A percentile compares a stretch with the other conserved stretches of the same genome.
Evolutionary conservation across 1,284 basidiomycete species (phyloP).

Genomic region (Tetrapyrgos nigripes): DNA sequence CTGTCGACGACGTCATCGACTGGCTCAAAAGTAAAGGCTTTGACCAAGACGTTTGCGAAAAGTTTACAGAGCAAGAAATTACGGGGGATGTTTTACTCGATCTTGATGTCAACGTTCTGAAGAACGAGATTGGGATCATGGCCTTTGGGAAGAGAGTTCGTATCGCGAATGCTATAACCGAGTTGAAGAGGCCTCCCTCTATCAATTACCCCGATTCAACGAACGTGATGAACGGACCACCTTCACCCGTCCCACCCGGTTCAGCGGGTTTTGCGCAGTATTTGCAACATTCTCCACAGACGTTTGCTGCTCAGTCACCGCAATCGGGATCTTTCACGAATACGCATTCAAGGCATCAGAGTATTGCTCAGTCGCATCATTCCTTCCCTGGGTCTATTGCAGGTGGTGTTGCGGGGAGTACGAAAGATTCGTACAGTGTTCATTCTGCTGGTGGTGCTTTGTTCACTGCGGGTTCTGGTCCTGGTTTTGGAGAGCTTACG

Average conservation of each 20-base stretch:
- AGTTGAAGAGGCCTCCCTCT: constrained; percentile 79
- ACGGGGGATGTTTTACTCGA: constrained; percentile 96
- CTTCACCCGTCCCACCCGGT: constrained; percentile 28
- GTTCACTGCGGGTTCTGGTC: constrained; percentile 22
- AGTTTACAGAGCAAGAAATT: constrained; percentile 97
- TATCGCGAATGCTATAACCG: constrained; percentile 93
- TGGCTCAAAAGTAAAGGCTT: constrained; percentile 91
- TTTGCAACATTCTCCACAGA: constrained; percentile 11
- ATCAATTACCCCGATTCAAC: constrained; percentile 52
- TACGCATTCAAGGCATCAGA: constrained; percentile 38
- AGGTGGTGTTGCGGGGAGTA: not conserved
- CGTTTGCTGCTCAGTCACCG: constrained; percentile 42
- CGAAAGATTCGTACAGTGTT: constrained; percentile 7
- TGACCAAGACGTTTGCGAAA: constrained; percentile 81
- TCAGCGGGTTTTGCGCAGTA: constrained; percentile 15
- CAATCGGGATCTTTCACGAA: constrained; percentile 35
- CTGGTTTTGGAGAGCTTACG: not conserved
- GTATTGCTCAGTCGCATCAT: constrained; percentile 31
- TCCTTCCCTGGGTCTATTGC: constrained; percentile 20
- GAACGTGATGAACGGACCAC: constrained; percentile 29
- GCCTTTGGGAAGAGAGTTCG: constrained; percentile 96
- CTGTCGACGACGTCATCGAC: constrained; percentile 87
- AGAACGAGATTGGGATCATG: constrained; percentile 93
- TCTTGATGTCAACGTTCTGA: constrained; percentile 91
- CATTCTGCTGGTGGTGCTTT: constrained; percentile 25